Base-by-base conservation (phyloP, 257 asterid genomes). In the Gynochthodes officinalis region DNA sequence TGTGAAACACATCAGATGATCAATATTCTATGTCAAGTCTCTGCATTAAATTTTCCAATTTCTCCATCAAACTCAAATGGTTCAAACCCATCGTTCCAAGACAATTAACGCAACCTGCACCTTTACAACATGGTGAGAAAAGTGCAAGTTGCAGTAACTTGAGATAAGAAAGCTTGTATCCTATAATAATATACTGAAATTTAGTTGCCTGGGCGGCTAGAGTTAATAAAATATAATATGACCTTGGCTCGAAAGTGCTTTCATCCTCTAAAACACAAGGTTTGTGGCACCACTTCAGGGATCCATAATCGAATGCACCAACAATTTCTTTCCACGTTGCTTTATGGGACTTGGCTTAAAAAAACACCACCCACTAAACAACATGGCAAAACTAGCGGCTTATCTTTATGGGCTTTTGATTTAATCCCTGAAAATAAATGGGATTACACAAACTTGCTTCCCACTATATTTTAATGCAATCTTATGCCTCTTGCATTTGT, bases 281-380 rank as follows among this genome's bases (percentile, higher is more conserved):
- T 43, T 73, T 62, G 70, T 68, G 74, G 68, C 67, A 75, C 74
- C 79, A 79, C 66, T 64, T 75, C 71, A 42, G 48, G 64, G 19
- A 33, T 72, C 69, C 78, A 77, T 39, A 28, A 73, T 21, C 46
- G 39, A 54, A 73, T 72, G 52, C 50, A 37, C 69, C 43, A 70
- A 35, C 58, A 21, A 32, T 16, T 23, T 44, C 58, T 27, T 54
- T 39, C 57, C 12, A 21, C 4, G 60, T 72, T 71, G 73, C 48
- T 33, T 71, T 69, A 35, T 13, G 9, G 39, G 61, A 37, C 19
- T 59, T 39, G 54, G 65, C 68, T 63, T 46, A 39, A 63, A n/a
- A 71, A 40, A 48, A 39, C 58, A 70, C 50, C 35, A 6, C 64
- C 77, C 57, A 73, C 75, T 62, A 73, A 61, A 27, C 27, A 70